Percentiles rank a stretch among this genome's conserved stretches.
Evolutionary conservation across 1,284 basidiomycete species (phyloP).

Genomic region (Leucoagaricus sp.): DNA sequence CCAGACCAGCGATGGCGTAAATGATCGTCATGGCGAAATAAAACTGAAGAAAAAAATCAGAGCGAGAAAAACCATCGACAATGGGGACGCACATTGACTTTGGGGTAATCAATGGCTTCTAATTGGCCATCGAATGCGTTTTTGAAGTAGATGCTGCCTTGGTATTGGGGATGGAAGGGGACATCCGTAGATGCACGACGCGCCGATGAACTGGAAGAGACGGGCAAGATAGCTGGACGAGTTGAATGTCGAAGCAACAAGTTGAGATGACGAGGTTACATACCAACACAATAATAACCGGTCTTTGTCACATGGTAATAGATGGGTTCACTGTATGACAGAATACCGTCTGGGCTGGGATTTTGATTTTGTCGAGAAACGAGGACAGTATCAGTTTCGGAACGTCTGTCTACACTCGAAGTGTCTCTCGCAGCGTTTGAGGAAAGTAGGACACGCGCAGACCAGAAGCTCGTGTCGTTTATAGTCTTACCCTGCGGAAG

Average conservation of each 20-base stretch:
- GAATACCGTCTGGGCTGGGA: conserved; percentile 48
- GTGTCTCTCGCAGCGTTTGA: conserved; percentile 21
- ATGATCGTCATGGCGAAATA: conserved; percentile 84
- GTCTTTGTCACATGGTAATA: conserved; percentile 85
- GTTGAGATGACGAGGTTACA: conserved; percentile 28
- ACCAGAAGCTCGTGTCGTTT: conserved; percentile 80
- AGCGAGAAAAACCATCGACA: conserved; percentile 1
- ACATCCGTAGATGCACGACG: conserved; percentile 49
- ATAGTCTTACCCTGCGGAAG: conserved; percentile 60
- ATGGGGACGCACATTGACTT: conserved; percentile 76
- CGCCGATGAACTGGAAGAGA: conserved; percentile 57
- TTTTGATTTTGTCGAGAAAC: conserved; percentile 30
- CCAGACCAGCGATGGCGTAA: conserved; percentile 68
- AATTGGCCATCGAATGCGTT: conserved; percentile 91
- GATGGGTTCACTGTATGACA: conserved; percentile 62
- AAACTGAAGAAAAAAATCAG: conserved; percentile 55
- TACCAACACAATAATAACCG: conserved; percentile 95
- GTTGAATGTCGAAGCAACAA: background rate
- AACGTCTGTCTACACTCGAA: conserved; percentile 46
- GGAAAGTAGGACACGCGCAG: conserved; percentile 63
- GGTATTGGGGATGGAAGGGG: conserved; percentile 78
- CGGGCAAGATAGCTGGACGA: conserved; percentile 75
- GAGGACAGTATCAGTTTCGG: conserved; percentile 40
- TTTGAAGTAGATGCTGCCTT: conserved; percentile 81
- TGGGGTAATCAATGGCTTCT: conserved; percentile 96